Base-by-base conservation (phyloP, 2,329 filamentous ascomycete species). In the Berkeleyomyces basicola region DNA sequence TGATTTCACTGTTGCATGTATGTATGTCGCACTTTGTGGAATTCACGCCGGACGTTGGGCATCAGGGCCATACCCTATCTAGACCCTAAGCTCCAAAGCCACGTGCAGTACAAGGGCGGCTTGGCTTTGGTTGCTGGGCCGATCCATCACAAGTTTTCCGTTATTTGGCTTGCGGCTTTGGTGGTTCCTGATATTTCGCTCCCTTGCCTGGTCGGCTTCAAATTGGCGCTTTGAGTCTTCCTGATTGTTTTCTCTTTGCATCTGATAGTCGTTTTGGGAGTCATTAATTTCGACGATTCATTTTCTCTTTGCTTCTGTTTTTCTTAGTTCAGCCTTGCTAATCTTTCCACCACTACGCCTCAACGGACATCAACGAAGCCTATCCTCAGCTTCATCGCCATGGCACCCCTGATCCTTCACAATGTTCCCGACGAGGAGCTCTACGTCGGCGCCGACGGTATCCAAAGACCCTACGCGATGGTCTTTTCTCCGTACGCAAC, bases 361-460 rank as follows among this genome's bases (percentile, higher is more conserved):
- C n/a, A 9, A 43, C 42, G 42, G 42, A 53, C 49, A 37, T 37
- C 49, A 37, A 53, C 49, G 9, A 36, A 37, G 31, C 49, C 31
- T 36, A 53, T 53, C 31, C 5, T 14, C n/a, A 31, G 53, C 53
- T 39, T 72, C 74, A 49, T 47, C 63, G 70, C 66, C 67, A 85
- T 85, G 82, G 79, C 82, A 63, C 83, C 83, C 67, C 75, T 86
- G 64, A 85, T 86, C 69, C 74, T 86, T 42, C 83, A 86, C 70
- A 85, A 85, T 70, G 83, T 86, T 66, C 82, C 83, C 63, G 83
- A 86, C 67, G 83, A 86, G 59, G 83, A 86, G 70, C 79, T 83
- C 59, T 86, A 85, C 70, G 74, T 82, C 4, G 83, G 83, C 63
- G 81, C 84, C 61, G 83, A 86, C 72, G 83, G 83, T 65, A 70